Percentiles rank a stretch among this genome's conserved stretches.
phyloP scores from a whole-genome alignment of 2,329 filamentous ascomycete species.

The Hysterium pulicare region DNA sequence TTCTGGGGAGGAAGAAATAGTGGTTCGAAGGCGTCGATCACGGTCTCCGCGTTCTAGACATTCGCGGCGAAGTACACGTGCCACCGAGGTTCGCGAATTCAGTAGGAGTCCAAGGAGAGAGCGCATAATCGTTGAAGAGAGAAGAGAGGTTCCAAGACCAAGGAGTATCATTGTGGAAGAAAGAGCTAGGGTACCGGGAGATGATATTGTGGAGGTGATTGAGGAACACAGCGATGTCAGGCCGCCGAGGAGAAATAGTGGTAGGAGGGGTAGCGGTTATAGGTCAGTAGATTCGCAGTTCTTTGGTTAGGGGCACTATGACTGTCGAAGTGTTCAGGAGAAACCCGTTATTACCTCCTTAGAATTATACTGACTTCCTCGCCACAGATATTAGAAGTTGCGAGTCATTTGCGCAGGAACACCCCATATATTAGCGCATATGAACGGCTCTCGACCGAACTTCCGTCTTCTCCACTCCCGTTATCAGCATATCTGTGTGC shows the following conservation, averaged over 20 bases:
- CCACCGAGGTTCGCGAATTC: slow-evolving; percentile 36
- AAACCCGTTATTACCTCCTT: no score
- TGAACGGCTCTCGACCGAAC: no score
- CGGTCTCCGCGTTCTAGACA: slow-evolving; percentile 28
- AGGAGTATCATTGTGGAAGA: slow-evolving; percentile 46
- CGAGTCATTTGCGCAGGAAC: background rate
- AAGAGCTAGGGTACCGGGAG: slow-evolving; percentile 42
- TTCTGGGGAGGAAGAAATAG: slow-evolving; percentile 56
- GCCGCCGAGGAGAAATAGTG: slow-evolving; percentile 31
- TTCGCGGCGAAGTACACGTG: slow-evolving; percentile 26
- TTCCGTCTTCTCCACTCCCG: no score
- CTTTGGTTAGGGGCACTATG: background rate
- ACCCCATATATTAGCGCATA: background rate
- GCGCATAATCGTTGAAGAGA: slow-evolving; percentile 38
- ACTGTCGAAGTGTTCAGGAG: no score
- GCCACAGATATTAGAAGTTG: slow-evolving; percentile 1
- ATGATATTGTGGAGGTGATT: slow-evolving; percentile 57
- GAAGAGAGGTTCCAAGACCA: slow-evolving; percentile 25
- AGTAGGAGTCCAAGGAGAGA: slow-evolving; percentile 37
- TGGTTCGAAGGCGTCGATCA: slow-evolving; percentile 38
- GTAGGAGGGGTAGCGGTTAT: slow-evolving; percentile 43
- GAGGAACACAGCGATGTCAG: slow-evolving; percentile 52
- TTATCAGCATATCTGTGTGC: no score
- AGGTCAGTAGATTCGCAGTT: slow-evolving; percentile 39
- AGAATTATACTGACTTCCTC: no score